Evolutionary conservation across 495 filamentous ascomycete genomes (phyloP), one percentile per base, ranked within the genome.

Genomic region (Pyrenula massariospora): DNA sequence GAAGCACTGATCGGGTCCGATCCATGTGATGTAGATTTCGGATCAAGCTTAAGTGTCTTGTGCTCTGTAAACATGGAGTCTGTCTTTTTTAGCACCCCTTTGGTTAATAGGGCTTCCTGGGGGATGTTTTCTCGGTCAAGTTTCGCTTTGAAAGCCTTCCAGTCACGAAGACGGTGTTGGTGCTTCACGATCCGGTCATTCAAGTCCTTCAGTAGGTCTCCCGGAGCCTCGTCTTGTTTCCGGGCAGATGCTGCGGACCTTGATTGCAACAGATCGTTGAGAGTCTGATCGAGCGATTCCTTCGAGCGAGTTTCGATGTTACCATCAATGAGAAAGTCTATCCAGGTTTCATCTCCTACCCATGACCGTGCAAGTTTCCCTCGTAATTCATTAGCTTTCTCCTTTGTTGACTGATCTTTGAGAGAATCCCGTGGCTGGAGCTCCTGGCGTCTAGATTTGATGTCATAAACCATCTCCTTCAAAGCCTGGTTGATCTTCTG

Each of bases 91-190:
- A 15, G 15, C 8, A 42, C 31, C 15, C 31, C 31, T 42, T 15
- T 42, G 8, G 31, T 42, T 15, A 8, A 8, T 15, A 8, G 31
- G 5, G 31, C 31, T 8, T 42, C 31, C 15, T 5, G 8, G 15
- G 15, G 8, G 15, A 15, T 15, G 5, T 15, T 42, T 15, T 42
- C 15, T 8, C 31, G 31, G 15, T 42, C 31, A 15, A 42, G 31
- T 15, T 42, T 42, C 15, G 31, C 31, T 15, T 15, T 42, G 59
- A 87, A 89, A n/a, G 75, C 74, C 60, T 84, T 77, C 90, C 89
- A 94, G 65, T 75, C 80, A 54, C 77, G 72, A 42, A 96, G 61
- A 24, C 89, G 78, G 52, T 71, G 71, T 36, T 77, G 77, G 61
- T 93, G 87, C 3, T 75, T 66, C 50, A 73, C 64, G 1, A 89